Evolutionary conservation across 371 early-diverging fungal genomes (phyloP), one percentile per base, ranked within the genome.

Genomic region (Haplosporangium sp.): DNA sequence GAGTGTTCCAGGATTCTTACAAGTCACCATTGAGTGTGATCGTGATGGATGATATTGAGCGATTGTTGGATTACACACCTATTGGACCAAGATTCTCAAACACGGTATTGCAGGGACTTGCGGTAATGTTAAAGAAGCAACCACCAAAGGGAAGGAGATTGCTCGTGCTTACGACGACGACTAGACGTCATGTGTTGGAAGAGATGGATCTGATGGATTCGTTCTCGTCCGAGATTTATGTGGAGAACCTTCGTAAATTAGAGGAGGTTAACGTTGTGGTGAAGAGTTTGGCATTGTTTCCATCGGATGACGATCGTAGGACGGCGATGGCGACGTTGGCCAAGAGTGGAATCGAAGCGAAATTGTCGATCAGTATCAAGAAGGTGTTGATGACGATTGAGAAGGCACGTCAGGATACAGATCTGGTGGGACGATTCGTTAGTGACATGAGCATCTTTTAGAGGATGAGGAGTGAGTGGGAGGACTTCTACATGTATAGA

Each of bases 41-140:
- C 72, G 97, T 99, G 19, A 88, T 99, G 65, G 99, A 99, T 84
- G 92, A 97, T 61, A 94, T 99, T 61, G 99, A 99, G 86, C 91
- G 97, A 44, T 84, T 99, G 6, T 84, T 98, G 88, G 99, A 99
- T 68, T 99, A 96, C 92, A 99, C 99, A 0, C 91, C 95, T 3
- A 98, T 99, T 78, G 99, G 99, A 3, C 98, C 99, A 20, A 91
- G 99, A 35, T 99, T 99, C 85, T 97, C 98, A 38, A 99, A 99
- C 85, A 79, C 89, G 2, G 94, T 99, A 3, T 86, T 99, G 17
- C 99, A 99, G 85, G 96, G 99, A 0, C 86, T 99, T 37, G 85
- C 96, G 50, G 97, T 97, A 0, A 81, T 98, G 61, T 77, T 98
- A 44, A 96, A 96, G 85, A 96, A 95, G 83, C 88, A 90, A 66